Base-by-base conservation (phyloP, 2,329 filamentous ascomycete species). In the Fusarium sulawesiense region DNA sequence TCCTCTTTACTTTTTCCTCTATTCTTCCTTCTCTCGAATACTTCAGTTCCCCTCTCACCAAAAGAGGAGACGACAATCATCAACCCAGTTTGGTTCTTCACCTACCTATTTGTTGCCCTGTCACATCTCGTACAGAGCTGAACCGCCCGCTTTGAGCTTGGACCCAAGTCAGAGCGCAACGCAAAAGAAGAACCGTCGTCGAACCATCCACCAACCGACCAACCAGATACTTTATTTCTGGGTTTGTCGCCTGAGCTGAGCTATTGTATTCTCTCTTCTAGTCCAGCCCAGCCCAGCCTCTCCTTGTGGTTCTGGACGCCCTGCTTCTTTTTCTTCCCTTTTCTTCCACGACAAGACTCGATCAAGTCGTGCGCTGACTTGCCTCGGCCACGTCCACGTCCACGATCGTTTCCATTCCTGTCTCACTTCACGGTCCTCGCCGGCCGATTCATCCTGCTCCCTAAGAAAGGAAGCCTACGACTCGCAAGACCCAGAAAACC, bases 401-500 rank as follows among this genome's bases (percentile, higher is more conserved):
- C 53, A 54, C 61, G 32, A 63, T 62, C 56, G 58, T 56, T 68
- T 64, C 53, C 64, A 65, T 73, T 75, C 73, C 67, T 70, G 58
- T 70, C 63, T 70, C 68, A 47, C 47, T 60, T 67, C 51, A 48
- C 68, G 62, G 71, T 53, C 58, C 51, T 66, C 55, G 64, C 58
- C 66, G 62, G 57, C 60, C 68, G 50, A 66, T 67, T 71, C 60
- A 45, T 62, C 65, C 47, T 53, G 60, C 58, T 59, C 42, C 45
- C 30, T 70, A 74, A 68, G 64, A 64, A 59, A 64, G 56, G 61
- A 66, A 70, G 60, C 62, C 57, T 71, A 58, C 59, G 61, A 69
- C 57, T 71, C 34, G 67, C 60, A 23, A 69, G 63, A 66, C 63
- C 70, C 59, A 74, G 68, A 72, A 74, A 74, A 68, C 61, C 48